Evolutionary conservation across 805 yeast genomes (phyloP).

Genomic region (Candida odintsovae): DNA sequence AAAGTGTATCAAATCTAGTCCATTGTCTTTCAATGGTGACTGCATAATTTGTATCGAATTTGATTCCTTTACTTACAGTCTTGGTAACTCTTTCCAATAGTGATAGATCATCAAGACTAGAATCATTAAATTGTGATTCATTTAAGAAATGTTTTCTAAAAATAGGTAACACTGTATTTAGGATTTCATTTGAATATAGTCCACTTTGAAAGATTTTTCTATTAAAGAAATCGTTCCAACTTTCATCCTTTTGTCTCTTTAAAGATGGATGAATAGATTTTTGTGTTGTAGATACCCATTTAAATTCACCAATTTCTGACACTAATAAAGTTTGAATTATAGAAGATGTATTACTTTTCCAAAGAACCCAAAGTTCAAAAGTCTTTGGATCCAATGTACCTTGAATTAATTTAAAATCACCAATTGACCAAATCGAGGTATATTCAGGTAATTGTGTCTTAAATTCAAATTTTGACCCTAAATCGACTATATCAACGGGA

Average conservation of each 20-base stretch:
- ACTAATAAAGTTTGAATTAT: constrained; percentile 33
- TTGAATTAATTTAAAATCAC: constrained; percentile 34
- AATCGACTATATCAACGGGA: constrained; percentile 20
- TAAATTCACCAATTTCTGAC: constrained; percentile 17
- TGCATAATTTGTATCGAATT: constrained; percentile 28
- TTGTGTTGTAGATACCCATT: constrained; percentile 18
- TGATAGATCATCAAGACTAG: constrained; percentile 21
- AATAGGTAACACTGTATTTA: constrained; percentile 48
- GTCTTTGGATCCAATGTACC: constrained; percentile 3
- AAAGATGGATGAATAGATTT: constrained; percentile 7
- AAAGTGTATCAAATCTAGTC: constrained; percentile 63
- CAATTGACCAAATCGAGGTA: constrained; percentile 40
- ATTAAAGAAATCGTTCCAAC: constrained; percentile 34
- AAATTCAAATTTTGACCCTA: constrained; percentile 24
- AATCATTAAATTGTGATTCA: constrained; percentile 19
- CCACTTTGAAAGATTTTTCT: constrained; percentile 44
- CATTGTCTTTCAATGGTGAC: constrained; percentile 47
- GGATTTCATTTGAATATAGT: constrained; percentile 40
- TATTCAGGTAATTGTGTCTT: constrained; percentile 27
- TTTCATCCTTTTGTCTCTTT: constrained; percentile 24
- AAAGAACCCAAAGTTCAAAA: constrained; percentile 38
- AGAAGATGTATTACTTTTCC: constrained; percentile 61
- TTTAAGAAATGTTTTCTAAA: constrained; percentile 39
- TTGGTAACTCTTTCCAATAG: constrained; percentile 29
- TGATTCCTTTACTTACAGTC: constrained; percentile 28